These are phyloP conservation scores for Casuarina cunninghamiana DNA, from an alignment of 306 rosid species.

Conservation along the genomic window DNA sequence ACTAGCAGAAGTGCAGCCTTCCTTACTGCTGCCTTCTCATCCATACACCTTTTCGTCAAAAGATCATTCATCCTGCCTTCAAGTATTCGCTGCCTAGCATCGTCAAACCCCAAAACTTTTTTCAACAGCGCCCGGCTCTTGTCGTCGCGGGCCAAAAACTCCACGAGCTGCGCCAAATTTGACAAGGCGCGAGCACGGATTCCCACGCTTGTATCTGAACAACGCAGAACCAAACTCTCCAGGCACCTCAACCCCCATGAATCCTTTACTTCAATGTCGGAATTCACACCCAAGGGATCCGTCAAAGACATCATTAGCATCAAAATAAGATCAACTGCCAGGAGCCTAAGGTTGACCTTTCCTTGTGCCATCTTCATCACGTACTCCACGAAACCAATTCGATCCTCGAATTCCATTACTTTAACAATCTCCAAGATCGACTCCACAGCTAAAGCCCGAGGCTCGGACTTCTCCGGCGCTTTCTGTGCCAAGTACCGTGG, in stretches of 20 bases:
- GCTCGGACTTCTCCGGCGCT: slow-evolving; percentile 85
- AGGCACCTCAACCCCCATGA: slow-evolving; percentile 69
- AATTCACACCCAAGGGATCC: slow-evolving; percentile 59
- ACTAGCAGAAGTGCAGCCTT: slow-evolving; percentile 78
- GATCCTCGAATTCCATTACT: slow-evolving; percentile 52
- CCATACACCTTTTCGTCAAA: slow-evolving; percentile 75
- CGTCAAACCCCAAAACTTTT: slow-evolving; percentile 61
- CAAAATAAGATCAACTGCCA: slow-evolving; percentile 75
- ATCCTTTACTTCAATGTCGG: slow-evolving; percentile 44
- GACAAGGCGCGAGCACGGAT: slow-evolving; percentile 78
- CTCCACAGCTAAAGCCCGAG: slow-evolving; percentile 75
- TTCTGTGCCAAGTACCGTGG: slow-evolving; percentile 66
- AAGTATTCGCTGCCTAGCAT: slow-evolving; percentile 24
- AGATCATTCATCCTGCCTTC: slow-evolving; percentile 47
- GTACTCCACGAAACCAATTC: slow-evolving; percentile 63
- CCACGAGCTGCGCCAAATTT: slow-evolving; percentile 71
- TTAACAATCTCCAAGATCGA: slow-evolving; percentile 68
- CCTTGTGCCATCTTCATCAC: slow-evolving; percentile 75
- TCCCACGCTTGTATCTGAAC: slow-evolving; percentile 62
- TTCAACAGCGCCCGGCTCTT: slow-evolving; percentile 46
- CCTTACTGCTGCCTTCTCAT: slow-evolving; percentile 90
- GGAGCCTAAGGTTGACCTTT: slow-evolving; percentile 66
- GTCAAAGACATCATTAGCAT: slow-evolving; percentile 43
- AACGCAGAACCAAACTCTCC: slow-evolving; percentile 74
- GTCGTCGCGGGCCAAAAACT: slow-evolving; percentile 43